Conservation (phyloP, 257 asterid species). For the Eucommia ulmoides region DNA sequence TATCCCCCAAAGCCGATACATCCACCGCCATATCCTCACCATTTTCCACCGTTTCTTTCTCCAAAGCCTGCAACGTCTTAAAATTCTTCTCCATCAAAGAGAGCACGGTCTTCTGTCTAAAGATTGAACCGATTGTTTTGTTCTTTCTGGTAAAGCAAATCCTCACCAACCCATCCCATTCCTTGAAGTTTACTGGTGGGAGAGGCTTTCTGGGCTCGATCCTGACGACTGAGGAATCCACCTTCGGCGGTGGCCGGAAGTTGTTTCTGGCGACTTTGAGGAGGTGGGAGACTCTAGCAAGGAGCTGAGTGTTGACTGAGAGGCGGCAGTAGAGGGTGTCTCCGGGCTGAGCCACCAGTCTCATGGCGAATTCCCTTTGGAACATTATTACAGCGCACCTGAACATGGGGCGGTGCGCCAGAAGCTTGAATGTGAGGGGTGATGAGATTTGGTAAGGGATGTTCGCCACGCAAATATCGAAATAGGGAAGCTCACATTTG, state of each 20-base stretch:
- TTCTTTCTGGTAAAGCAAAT: slow-evolving; percentile 87
- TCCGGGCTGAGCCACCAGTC: slow-evolving; percentile 95
- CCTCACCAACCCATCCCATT: slow-evolving; percentile 95
- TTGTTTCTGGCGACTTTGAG: slow-evolving; percentile 87
- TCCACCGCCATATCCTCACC: slow-evolving; percentile 35
- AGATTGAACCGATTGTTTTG: slow-evolving; percentile 71
- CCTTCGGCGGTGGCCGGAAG: slow-evolving; percentile 97
- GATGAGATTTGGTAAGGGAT: slow-evolving; percentile 95
- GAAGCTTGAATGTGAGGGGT: slow-evolving; percentile 78
- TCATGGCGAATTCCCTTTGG: slow-evolving; percentile 93
- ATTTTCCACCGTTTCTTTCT: slow-evolving; percentile 36
- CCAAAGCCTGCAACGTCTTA: slow-evolving; percentile 67
- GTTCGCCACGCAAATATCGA: slow-evolving; percentile 92
- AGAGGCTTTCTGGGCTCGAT: slow-evolving; percentile 85
- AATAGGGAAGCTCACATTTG: slow-evolving; percentile 88
- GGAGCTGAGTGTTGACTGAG: slow-evolving; percentile 78
- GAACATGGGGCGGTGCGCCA: slow-evolving; percentile 81
- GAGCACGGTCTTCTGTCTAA: slow-evolving; percentile 63
- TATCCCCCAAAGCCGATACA: slow-evolving; percentile 62
- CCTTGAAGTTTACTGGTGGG: slow-evolving; percentile 75
- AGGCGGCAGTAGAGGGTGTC: slow-evolving; percentile 86
- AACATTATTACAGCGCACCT: slow-evolving; percentile 93
- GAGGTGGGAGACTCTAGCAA: slow-evolving; percentile 74
- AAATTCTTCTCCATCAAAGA: slow-evolving; percentile 72
- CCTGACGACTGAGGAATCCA: slow-evolving; percentile 88